These are phyloP conservation scores for Macadamia integrifolia DNA, from an alignment of 164 flowering plant species.

Conservation along the genomic window DNA sequence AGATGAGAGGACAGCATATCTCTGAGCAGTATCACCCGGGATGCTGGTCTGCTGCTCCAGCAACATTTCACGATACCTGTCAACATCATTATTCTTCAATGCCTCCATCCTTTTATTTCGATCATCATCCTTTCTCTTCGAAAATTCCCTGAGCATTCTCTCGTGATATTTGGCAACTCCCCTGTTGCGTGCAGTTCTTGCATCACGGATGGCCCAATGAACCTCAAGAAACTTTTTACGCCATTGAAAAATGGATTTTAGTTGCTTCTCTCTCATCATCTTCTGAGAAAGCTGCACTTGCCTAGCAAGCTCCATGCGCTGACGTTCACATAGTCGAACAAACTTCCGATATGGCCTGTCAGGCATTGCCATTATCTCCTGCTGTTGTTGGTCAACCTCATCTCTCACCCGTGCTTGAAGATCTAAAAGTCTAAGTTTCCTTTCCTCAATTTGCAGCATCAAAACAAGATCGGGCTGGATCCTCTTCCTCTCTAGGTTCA, in stretches of 20 bases:
- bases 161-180: slow-evolving; percentile 99
- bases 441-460: slow-evolving; percentile 87
- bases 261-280: slow-evolving; percentile 81
- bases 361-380: slow-evolving; percentile 97
- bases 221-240: slow-evolving; percentile 96
- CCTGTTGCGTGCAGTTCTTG: slow-evolving; percentile 92
- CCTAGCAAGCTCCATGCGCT: slow-evolving; percentile 72
- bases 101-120: slow-evolving; percentile 96
- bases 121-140: slow-evolving; percentile 93
- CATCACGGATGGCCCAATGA: slow-evolving; percentile 98
- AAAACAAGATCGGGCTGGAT: slow-evolving; percentile 93
- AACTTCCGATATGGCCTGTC: slow-evolving; percentile 93
- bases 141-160: slow-evolving; percentile 90
- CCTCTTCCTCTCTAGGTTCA: slow-evolving; percentile 87
- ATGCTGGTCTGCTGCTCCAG: slow-evolving; percentile 95
- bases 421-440: slow-evolving; percentile 73
- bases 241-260: slow-evolving; percentile 91
- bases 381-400: slow-evolving; percentile 92
- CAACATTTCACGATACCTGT: slow-evolving; percentile 93
- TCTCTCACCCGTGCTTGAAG: slow-evolving; percentile 83
- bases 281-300: slow-evolving; percentile 88
- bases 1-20: slow-evolving; percentile 89
- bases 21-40: slow-evolving; percentile 90
- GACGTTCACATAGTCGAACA: slow-evolving; percentile 91
- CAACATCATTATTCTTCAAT: slow-evolving; percentile 97